Base-by-base conservation (phyloP, 805 yeast genomes). In the Pichia kluyveri region DNA sequence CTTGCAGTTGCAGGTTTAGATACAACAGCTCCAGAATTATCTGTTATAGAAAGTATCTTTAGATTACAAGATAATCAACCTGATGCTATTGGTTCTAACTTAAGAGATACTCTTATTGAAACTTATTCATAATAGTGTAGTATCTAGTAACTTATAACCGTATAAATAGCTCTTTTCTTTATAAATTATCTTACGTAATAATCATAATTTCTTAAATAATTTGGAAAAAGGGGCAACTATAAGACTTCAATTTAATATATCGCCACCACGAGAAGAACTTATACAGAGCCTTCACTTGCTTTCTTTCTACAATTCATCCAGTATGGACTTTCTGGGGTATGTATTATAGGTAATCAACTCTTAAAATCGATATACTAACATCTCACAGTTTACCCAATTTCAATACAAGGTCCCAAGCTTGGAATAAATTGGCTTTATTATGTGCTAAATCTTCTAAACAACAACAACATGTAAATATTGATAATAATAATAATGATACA, bases 1-100 rank as follows among this genome's bases (percentile, higher is more conserved):
- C 73, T 91, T 56, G 95, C 98, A 31, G 98, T 95, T 40, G 76
- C 96, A 43, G 99, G 99, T 56, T 76, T 87, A 58, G 98, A 93
- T 70, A 93, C 99, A 50, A 90, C 99, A 55, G 98, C 99, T 43
- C 97, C 99, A 44, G 99, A 93, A 70, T 75, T 93, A 62, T 88
- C 96, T 59, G 99, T 93, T 51, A 79, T 93, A 56, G 99, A 95
- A 73, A 84, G 95, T 65, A 95, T 93, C 58, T 95, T 91, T 80
- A 83, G 88, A 71, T 75, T 87, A 59, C 95, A 88, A 67, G 96
- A 87, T 61, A 91, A 89, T 53, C 86, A 84, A 65, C 96, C 95
- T 54, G 93, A 86, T 54, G 75, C 90, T 49, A 86, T 87, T 54
- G 76, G 88, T 48, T 86, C 88, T 59, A 79, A 84, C 72, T 77